Percentiles rank a stretch among this genome's conserved stretches.
Evolutionary conservation across 768 basidiomycete genomes (phyloP).

Genomic region (Mycena rebaudengoi): DNA sequence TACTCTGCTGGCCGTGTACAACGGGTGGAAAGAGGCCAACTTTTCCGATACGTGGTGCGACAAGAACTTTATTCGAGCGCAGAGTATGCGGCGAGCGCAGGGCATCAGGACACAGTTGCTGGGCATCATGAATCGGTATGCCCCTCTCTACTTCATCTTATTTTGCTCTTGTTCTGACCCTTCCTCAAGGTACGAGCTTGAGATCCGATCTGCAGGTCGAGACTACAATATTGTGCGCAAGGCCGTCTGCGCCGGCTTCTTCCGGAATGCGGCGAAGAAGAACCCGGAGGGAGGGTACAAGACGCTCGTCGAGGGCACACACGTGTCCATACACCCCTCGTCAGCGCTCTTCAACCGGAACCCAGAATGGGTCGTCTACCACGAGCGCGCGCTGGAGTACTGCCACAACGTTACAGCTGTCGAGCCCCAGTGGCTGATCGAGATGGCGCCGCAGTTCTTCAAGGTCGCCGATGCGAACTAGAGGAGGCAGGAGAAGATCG

Average conservation of each 20-base stretch:
- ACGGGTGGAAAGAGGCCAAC: constrained; percentile 95
- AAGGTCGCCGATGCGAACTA: constrained; percentile 97
- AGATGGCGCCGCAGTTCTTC: constrained; percentile 99
- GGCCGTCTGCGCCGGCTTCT: constrained; percentile 97
- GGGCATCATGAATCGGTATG: constrained; percentile 96
- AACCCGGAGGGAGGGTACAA: constrained; percentile 99
- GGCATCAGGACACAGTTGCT: constrained; percentile 96
- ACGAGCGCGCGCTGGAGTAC: constrained; percentile 94
- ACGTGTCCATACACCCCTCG: constrained; percentile 98
- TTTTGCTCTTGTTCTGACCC: neutral
- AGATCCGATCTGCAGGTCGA: constrained; percentile 89
- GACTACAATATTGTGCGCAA: constrained; percentile 94
- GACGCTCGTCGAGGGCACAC: constrained; percentile 95
- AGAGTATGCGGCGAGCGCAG: constrained; percentile 95
- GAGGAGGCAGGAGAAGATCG: constrained; percentile 96
- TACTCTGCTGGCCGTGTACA: constrained; percentile 91
- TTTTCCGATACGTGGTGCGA: constrained; percentile 99
- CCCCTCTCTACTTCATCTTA: no score
- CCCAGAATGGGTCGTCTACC: constrained; percentile 96
- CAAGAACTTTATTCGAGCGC: constrained; percentile 97
- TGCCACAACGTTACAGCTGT: constrained; percentile 93
- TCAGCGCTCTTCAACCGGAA: constrained; percentile 96
- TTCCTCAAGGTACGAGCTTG: constrained; percentile 86
- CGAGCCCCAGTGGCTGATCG: constrained; percentile 98
- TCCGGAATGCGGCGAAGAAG: constrained; percentile 98